These are phyloP conservation scores for Trametes polyzona DNA, from an alignment of 1,284 basidiomycete genomes.

Conservation along the genomic window DNA sequence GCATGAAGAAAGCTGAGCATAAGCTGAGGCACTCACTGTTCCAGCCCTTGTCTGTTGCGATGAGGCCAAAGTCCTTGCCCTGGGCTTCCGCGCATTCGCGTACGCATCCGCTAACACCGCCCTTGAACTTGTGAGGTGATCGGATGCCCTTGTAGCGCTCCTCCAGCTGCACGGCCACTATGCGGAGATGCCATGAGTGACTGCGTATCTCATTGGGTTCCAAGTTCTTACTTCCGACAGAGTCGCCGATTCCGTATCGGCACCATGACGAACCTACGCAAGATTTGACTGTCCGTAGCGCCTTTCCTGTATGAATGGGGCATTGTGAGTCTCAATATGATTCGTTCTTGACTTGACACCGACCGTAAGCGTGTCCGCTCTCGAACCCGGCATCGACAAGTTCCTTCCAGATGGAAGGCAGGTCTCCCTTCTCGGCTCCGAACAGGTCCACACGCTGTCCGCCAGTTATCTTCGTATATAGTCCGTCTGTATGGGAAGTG, in stretches of 20 bases:
- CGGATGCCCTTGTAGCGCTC: constrained; percentile 75
- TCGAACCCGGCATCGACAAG: constrained; percentile 73
- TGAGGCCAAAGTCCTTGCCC: constrained; percentile 77
- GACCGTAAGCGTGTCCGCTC: constrained; percentile 79
- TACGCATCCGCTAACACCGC: constrained; percentile 78
- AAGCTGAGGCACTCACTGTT: constrained; percentile 38
- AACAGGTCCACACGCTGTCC: constrained; percentile 76
- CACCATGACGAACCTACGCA: constrained; percentile 71
- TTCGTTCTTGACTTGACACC: constrained; percentile 33
- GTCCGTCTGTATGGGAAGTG: constrained; percentile 40
- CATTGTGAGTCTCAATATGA: not conserved
- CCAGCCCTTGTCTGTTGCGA: constrained; percentile 81
- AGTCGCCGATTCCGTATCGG: constrained; percentile 77
- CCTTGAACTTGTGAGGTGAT: constrained; percentile 79
- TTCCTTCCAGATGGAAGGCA: constrained; percentile 79
- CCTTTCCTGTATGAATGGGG: constrained; percentile 44
- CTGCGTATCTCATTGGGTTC: not conserved
- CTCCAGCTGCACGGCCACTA: constrained; percentile 72
- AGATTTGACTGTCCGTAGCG: constrained; percentile 59
- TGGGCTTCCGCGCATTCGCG: constrained; percentile 82
- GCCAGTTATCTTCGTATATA: constrained; percentile 75
- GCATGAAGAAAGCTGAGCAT: no score
- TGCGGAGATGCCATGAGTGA: not conserved
- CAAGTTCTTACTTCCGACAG: constrained; percentile 55
- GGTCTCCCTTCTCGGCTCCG: constrained; percentile 73